Evolutionary conservation across 257 asterid species (phyloP), one percentile per base, ranked within the genome.

Genomic region (Nicotiana noctiflora): DNA sequence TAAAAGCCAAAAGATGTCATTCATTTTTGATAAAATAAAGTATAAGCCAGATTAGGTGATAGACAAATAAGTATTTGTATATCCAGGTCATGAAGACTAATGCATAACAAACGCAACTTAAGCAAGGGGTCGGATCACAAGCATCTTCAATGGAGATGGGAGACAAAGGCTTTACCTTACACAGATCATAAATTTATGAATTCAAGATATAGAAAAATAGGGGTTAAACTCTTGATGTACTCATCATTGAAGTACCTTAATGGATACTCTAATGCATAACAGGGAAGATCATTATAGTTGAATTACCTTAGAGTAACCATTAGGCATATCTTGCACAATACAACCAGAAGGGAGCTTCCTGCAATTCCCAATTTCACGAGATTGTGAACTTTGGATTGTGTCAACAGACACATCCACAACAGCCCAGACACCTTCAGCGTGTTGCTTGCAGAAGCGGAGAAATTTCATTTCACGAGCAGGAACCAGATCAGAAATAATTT

Each of bases 341-440:
- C 92, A 93, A 60, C 98, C 98, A 1, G 98, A 93, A 81, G 97
- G 98, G n/a, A 90, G 96, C 89, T 96, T 92, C 75, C 94, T 83
- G 86, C 91, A 92, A 70, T 75, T 86, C 3, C 70, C 44, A 72
- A 79, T 40, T 12, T 82, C 14, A 11, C 78, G 84, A 56, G 88
- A 85, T 21, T 62, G 23, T 4, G 84, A 15, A 51, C 86, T 88
- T 61, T 83, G 82, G 6, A 86, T 60, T 62, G 82, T 1, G 32
- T 93, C 95, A n/a, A 89, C 87, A 23, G 98, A 93, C 53, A 93
- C 87, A 61, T 94, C 97, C 78, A 94, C 98, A 19, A 94, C 93
- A 15, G 90, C 94, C 98, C 98, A 93, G 34, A 72, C 77, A 76
- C 88, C 94, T 31, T 88, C 95, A 23, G 84, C 84, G 6, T 88